Base-by-base conservation (phyloP, 192 early-diverging fungal genomes). In the Backusella psychrophila region DNA sequence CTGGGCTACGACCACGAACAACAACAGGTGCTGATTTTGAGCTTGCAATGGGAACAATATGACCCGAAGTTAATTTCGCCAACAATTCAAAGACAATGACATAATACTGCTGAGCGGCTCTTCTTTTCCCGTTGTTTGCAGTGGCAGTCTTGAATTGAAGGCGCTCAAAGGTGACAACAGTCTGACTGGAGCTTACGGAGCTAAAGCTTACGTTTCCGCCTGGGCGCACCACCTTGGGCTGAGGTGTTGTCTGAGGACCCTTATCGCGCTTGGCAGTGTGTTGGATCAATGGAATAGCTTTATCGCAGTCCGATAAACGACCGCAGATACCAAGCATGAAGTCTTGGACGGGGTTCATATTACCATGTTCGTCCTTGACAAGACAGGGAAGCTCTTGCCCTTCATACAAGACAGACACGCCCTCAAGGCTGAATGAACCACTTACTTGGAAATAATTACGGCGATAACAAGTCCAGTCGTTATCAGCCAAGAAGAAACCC, bases 111-210 rank as follows among this genome's bases (percentile, higher is more conserved):
- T 98, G 96, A 4, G 95, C 93, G 17, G 93, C 94, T 21, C 92
- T 84, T 65, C 95, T 89, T 77, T 94, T 93, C 42, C 94, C 94
- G 76, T 96, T 97, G 82, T 97, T 98, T 34, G 94, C 93, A 0
- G 96, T 98, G 33, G 96, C 96, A 0, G 91, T 89, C 79, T 97
- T 97, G 89, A 98, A 98, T 85, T 98, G 96, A n/a, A 98, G 83
- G 11, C 96, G 88, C 63, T 98, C 95, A 80, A 94, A 98, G 33
- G 93, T 92, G 1, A 89, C 92, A 0, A 88, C 78, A 56, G 81
- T 83, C 53, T 87, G 81, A 35, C 69, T 82, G 65, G 71, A 73
- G 49, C 77, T 72, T 0, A 78, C 75, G 3, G 77, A 69, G 35
- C 77, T 78, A n/a, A 82, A 74, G 1, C 69, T 36, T 17, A 86